phyloP scores from a whole-genome alignment of 106 monocot genomes.

The Ottelia alismoides region DNA sequence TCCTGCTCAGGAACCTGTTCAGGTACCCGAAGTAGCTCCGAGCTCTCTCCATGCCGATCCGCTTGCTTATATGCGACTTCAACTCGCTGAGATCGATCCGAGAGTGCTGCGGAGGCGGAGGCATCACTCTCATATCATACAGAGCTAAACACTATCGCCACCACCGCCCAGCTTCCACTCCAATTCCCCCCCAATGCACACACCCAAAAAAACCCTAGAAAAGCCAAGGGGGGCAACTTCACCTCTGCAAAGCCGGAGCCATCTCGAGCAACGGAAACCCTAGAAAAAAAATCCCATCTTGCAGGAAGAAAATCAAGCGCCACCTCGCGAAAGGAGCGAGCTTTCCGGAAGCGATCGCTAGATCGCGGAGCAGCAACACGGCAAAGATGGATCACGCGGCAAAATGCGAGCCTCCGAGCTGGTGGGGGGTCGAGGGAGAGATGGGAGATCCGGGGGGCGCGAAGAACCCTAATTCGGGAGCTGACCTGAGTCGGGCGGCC shows the following conservation, averaged over 20 bases:
- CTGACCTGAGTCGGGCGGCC: background rate
- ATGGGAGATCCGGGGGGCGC: background rate
- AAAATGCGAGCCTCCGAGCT: no score
- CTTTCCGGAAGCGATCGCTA: no score
- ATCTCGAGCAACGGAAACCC: background rate
- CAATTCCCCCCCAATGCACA: background rate
- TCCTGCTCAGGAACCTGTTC: conserved; percentile 28
- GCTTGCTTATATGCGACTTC: conserved; percentile 31
- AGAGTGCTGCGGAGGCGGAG: conserved; percentile 16
- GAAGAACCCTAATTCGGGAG: background rate
- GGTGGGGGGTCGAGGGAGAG: no score
- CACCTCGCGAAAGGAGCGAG: no score
- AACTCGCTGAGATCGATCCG: conserved; percentile 34
- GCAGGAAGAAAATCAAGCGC: background rate
- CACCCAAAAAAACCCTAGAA: no score
- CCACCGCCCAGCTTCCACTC: background rate
- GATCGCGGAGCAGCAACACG: no score
- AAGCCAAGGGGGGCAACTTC: no score
- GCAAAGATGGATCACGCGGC: no score
- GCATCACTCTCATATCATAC: conserved; percentile 1
- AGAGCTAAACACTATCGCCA: background rate
- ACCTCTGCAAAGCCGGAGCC: background rate
- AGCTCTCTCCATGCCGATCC: conserved; percentile 29
- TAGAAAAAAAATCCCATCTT: background rate
- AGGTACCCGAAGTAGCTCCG: conserved; percentile 32